Conservation (phyloP, 192 early-diverging fungal species). For the Diversispora epigaea region DNA sequence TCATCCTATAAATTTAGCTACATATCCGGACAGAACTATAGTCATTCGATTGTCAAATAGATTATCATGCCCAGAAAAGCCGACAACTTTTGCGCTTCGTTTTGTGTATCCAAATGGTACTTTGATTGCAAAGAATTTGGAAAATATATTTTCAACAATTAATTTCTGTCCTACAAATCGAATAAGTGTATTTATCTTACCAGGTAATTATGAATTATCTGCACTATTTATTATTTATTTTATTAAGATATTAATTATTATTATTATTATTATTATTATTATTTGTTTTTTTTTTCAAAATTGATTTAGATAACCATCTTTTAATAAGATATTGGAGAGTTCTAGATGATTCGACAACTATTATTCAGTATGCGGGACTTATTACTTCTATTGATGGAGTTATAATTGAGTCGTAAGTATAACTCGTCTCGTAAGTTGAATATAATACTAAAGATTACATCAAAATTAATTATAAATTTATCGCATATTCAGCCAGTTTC, state of each 20-base stretch:
- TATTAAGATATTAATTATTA: too few relatives aligned
- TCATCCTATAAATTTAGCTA: background rate
- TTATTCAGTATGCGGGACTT: background rate
- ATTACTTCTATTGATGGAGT: background rate
- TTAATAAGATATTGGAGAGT: background rate
- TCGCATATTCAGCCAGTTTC: background rate
- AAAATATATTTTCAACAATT: background rate
- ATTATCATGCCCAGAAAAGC: background rate
- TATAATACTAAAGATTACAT: too few relatives aligned
- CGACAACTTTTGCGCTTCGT: background rate
- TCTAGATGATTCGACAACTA: background rate
- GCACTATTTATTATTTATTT: background rate
- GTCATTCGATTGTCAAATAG: background rate
- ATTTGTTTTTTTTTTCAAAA: background rate
- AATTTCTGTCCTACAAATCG: background rate
- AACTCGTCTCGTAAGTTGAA: background rate
- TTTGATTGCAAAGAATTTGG: background rate
- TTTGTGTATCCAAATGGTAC: background rate
- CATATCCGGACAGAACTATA: background rate
- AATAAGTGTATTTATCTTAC: background rate
- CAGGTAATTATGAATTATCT: background rate
- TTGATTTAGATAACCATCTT: background rate
- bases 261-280: background rate
- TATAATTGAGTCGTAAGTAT: background rate
- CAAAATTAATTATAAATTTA: too few relatives aligned